Evolutionary conservation across 2,329 filamentous ascomycete genomes (phyloP).

Genomic region (Talaromyces piceae): DNA sequence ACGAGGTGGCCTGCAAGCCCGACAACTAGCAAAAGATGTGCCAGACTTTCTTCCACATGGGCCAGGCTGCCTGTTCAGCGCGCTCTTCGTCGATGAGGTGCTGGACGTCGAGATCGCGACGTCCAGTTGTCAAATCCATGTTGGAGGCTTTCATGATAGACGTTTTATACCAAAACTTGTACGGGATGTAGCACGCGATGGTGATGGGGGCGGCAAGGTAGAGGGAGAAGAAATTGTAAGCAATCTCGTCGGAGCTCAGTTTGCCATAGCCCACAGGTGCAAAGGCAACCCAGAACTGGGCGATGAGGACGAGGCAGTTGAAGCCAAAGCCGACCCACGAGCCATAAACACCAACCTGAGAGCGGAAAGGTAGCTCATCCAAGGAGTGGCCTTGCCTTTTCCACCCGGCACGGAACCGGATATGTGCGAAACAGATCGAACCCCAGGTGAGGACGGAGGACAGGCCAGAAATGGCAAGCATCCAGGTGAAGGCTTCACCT

Average conservation of each 20-base stretch:
- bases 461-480: conserved; percentile 66
- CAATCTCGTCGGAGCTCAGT: conserved; percentile 41
- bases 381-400: conserved; percentile 59
- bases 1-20: neutral
- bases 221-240: conserved; percentile 60
- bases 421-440: conserved; percentile 82
- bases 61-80: conserved; percentile 65
- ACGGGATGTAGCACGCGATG: conserved; percentile 56
- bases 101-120: conserved; percentile 74
- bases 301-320: conserved; percentile 67
- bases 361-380: conserved; percentile 70
- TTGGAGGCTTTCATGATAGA: conserved; percentile 58
- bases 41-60: conserved; percentile 68
- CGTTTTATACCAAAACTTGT: conserved; percentile 70
- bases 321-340: conserved; percentile 73
- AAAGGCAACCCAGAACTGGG: conserved; percentile 82
- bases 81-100: conserved; percentile 72
- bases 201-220: conserved; percentile 55
- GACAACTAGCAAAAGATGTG: conserved; percentile 58
- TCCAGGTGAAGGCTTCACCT: conserved; percentile 65
- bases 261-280: conserved; percentile 59
- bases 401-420: conserved; percentile 85
- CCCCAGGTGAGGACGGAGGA: conserved; percentile 71
- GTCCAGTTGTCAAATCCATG: conserved; percentile 82
- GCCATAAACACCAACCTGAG: conserved; percentile 69